Conservation (phyloP, 306 rosid genomes). For the Lupinus albus region DNA sequence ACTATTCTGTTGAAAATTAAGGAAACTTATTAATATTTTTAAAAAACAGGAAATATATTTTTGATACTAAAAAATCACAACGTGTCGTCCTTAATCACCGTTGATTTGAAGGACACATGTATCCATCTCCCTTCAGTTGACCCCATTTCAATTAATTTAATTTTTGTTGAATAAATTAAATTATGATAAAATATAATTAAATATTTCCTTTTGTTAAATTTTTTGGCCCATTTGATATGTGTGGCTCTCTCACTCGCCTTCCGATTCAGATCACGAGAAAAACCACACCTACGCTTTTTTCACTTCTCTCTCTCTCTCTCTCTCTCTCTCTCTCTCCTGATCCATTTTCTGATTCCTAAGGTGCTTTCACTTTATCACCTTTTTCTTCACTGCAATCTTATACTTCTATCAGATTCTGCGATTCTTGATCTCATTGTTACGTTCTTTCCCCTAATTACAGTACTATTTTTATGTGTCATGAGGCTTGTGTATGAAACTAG, state of each 20-base stretch:
- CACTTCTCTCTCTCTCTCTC: neutral
- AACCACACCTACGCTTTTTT: slow-evolving; percentile 39
- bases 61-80: neutral
- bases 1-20: too few species aligned
- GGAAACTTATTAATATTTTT: too few species aligned
- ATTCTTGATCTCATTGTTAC: slow-evolving; percentile 36
- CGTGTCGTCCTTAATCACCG: too few species aligned
- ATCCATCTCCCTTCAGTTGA: too few species aligned
- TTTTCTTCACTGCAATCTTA: slow-evolving; percentile 36
- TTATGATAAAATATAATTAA: too few species aligned
- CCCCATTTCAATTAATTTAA: neutral
- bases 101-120: too few species aligned
- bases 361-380: neutral
- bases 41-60: too few species aligned
- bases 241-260: slow-evolving; percentile 1
- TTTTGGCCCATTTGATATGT: too few species aligned
- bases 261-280: slow-evolving; percentile 55
- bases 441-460: slow-evolving; percentile 1
- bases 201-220: too few species aligned
- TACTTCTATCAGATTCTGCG: slow-evolving; percentile 8
- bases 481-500: slow-evolving; percentile 8
- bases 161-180: neutral
- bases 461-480: neutral
- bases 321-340: slow-evolving; percentile 34
- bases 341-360: slow-evolving; percentile 40